Base-by-base conservation (phyloP, 202 grass and related monocot genomes). In the Digitaria exilis region DNA sequence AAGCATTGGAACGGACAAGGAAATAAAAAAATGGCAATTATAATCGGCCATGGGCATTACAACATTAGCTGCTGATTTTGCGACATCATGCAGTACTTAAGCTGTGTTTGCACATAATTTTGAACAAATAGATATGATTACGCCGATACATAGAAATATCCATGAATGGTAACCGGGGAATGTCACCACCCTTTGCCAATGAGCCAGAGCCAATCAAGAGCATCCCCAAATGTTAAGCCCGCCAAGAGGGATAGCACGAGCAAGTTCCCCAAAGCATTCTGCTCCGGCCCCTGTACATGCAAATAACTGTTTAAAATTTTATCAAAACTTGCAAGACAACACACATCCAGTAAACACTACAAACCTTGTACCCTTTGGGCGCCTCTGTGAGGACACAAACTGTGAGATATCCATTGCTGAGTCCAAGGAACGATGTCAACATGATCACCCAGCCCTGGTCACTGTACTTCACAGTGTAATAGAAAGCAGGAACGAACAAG, bases 121-220 rank as follows among this genome's bases (percentile, higher is more conserved):
- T 37, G 17, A 7, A 65, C n/a, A 17, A 34, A 37, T 34, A 37
- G 7, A 39, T 66, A 2, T 2, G 34, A 8, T 35, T 66, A 16
- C 26, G 14, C 14, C 4, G 5, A 17, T 22, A 66, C 18, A 29
- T 9, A 66, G 19, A 66, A 22, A 66, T 16, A 14, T 62, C 26
- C 15, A 37, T 51, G 18, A 21, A 19, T 21, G 5, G 7, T 35
- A 30, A 65, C 30, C 31, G 10, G 48, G 48, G 48, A 51, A 51
- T 19, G 17, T 95, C 83, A 95, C 88, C 93, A 92, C 31, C 93
- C 90, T 82, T 90, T 95, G 66, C 90, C 88, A 44, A 92, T 92
- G 17, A 95, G 85, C 93, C 93, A 95, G 69, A 95, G 2, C 88
- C 90, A 95, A 69, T 90, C 93, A 80, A 86, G 83, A 19, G 65